These are phyloP conservation scores for Aspergillus sparsus DNA, from an alignment of 495 filamentous ascomycete genomes.

Conservation along the genomic window DNA sequence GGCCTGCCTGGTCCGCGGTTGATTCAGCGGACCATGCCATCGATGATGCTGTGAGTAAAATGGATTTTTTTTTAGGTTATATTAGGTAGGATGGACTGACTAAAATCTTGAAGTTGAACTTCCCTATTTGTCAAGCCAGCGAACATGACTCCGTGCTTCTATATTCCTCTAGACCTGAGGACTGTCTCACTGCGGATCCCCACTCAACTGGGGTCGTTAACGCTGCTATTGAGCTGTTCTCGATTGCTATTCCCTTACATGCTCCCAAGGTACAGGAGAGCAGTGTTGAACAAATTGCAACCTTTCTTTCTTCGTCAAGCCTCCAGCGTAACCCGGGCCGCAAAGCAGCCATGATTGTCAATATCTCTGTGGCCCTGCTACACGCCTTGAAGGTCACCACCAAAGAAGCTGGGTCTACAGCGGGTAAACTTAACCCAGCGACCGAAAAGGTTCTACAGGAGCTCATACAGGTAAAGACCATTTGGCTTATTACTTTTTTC, in stretches of 20 bases:
- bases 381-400: constrained; percentile 79
- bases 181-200: constrained; percentile 67
- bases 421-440: constrained; percentile 71
- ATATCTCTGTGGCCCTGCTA: constrained; percentile 80
- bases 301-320: constrained; percentile 73
- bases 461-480: constrained; percentile 60
- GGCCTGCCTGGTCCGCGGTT: constrained; percentile 61
- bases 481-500: neutral
- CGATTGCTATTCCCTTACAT: constrained; percentile 83
- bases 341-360: constrained; percentile 86
- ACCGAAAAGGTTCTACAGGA: constrained; percentile 90
- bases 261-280: constrained; percentile 92
- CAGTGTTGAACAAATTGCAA: constrained; percentile 87
- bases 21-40: constrained; percentile 67
- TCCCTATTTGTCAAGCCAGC: constrained; percentile 76
- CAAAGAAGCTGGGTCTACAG: constrained; percentile 69
- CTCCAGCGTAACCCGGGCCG: constrained; percentile 85
- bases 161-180: constrained; percentile 58
- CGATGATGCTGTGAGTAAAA: constrained; percentile 59
- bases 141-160: constrained; percentile 89
- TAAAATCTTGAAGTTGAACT: constrained; percentile 48
- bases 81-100: constrained; percentile 19
- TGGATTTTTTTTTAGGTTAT: neutral
- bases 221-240: constrained; percentile 88
- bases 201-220: constrained; percentile 93